Evolutionary conservation across 768 basidiomycete genomes (phyloP), one percentile per base, ranked within the genome.

Genomic region (Cystofilobasidium macerans): DNA sequence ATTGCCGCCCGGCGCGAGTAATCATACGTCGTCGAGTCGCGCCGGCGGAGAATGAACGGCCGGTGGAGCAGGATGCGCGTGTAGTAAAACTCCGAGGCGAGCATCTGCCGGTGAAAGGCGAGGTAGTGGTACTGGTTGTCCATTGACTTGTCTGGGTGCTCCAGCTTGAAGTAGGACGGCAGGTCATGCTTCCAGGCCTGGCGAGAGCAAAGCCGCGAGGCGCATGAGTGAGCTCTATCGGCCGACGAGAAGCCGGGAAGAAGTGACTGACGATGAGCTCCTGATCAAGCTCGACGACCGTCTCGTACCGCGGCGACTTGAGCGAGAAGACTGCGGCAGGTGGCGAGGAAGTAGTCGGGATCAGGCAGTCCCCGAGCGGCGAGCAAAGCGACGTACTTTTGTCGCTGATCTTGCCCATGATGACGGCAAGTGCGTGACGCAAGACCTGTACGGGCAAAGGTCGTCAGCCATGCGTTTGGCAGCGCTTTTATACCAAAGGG

Each of bases 1-100:
- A 77, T 76, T 14, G 76, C 76, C 4, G 76, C 76, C 33, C 73
- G 72, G 56, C 74, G 71, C 3, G 75, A 76, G 57, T 77, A 77
- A 2, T 69, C 69, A 68, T 76, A 77, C 51, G 73, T 68, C 62
- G 73, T 71, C 53, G 71, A 70, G 28, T 73, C 73, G 54, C 75
- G 73, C 28, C 73, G 70, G 16, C 75, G 71, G 18, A 77, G 67
- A 26, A 77, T 69, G 64, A 76, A 77, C 5, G 76, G 76, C 33
- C 74, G 57, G 65, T 76, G 76, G n/a, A 77, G 68, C 3, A 73
- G 74, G 67, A 77, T 75, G 16, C 76, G 51, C 5, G 75, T 73
- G 53, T 76, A 76, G 61, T 71, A 75, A 74, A 75, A 77, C 66
- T 65, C 42, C 64, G 74, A 73, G 22, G 75, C 75, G 18, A 77